Conservation (phyloP, 805 yeast genomes). For the Ogataea chonburiensis region DNA sequence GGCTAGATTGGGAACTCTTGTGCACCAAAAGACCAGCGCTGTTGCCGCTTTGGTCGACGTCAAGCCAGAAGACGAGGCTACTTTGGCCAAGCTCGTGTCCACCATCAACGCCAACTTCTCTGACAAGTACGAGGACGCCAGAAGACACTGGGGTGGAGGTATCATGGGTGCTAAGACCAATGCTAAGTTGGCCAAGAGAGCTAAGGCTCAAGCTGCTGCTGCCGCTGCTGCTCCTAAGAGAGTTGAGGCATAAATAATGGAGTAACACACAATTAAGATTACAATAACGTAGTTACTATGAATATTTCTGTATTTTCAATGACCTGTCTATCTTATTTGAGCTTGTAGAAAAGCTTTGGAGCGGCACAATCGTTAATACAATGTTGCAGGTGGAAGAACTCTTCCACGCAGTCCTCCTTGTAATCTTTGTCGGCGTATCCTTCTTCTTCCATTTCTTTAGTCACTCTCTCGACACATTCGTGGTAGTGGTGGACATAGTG, state of each 20-base stretch:
- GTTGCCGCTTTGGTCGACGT: constrained; percentile 96
- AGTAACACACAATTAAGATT: constrained; percentile 8
- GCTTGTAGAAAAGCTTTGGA: constrained; percentile 82
- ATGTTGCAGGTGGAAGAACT: constrained; percentile 95
- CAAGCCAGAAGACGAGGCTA: constrained; percentile 87
- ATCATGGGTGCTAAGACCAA: constrained; percentile 88
- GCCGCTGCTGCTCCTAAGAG: constrained; percentile 21
- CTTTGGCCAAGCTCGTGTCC: constrained; percentile 84
- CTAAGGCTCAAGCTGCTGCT: constrained; percentile 46
- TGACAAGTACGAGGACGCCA: constrained; percentile 88
- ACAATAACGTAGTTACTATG: constrained; percentile 8
- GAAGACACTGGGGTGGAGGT: constrained; percentile 99
- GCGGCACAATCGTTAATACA: constrained; percentile 90
- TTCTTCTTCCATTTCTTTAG: constrained; percentile 79
- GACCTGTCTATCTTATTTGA: constrained; percentile 51
- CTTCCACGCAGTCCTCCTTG: constrained; percentile 98
- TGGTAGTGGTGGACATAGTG: constrained; percentile 83
- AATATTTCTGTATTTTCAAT: constrained; percentile 8
- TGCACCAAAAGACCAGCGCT: constrained; percentile 93
- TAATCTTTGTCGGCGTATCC: constrained; percentile 75
- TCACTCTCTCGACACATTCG: constrained; percentile 94
- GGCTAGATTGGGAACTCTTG: constrained; percentile 95
- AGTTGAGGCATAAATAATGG: constrained; percentile 14
- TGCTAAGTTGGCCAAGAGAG: constrained; percentile 75
- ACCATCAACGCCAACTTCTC: constrained; percentile 88